These are phyloP conservation scores for Prunus mume DNA, from an alignment of 306 rosid species.

Conservation along the genomic window DNA sequence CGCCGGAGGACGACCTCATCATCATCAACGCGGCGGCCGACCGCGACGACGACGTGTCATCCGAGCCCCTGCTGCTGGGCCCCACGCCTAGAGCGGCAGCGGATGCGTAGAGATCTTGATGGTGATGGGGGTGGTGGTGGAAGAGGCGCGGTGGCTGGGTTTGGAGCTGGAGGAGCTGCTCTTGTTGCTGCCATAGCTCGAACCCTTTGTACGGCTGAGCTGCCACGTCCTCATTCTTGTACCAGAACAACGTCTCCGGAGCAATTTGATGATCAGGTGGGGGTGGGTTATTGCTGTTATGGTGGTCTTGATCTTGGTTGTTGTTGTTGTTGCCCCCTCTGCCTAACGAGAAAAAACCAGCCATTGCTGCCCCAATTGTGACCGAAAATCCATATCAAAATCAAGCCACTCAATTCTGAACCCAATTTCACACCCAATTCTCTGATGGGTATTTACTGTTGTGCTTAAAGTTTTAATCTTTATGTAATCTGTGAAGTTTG, in stretches of 20 bases:
- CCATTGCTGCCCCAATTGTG: conserved; percentile 58
- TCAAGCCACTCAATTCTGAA: not conserved
- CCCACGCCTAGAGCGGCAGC: conserved; percentile 59
- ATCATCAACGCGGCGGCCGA: conserved; percentile 42
- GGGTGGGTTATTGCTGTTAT: conserved; percentile 11
- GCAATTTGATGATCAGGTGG: conserved; percentile 17
- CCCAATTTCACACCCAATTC: not conserved
- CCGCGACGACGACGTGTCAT: conserved; percentile 58
- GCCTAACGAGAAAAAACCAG: conserved; percentile 88
- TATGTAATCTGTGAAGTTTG: not conserved
- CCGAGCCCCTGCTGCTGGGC: conserved; percentile 53
- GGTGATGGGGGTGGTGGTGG: conserved; percentile 27
- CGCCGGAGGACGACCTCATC: conserved; percentile 30
- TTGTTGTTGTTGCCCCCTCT: conserved; percentile 30
- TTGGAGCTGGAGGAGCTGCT: conserved; percentile 36
- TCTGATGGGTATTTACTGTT: not conserved
- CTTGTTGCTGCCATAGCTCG: conserved; percentile 76
- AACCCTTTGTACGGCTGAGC: conserved; percentile 52
- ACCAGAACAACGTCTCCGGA: conserved; percentile 58
- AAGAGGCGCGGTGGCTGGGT: conserved; percentile 19
- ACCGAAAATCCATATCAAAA: conserved; percentile 75
- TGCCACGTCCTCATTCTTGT: conserved; percentile 42
- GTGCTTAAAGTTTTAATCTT: not conserved
- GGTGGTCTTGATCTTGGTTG: not conserved
- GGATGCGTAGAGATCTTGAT: conserved; percentile 65